Conservation (phyloP, 2,329 filamentous ascomycete species). For the Trichoderma sp. region DNA sequence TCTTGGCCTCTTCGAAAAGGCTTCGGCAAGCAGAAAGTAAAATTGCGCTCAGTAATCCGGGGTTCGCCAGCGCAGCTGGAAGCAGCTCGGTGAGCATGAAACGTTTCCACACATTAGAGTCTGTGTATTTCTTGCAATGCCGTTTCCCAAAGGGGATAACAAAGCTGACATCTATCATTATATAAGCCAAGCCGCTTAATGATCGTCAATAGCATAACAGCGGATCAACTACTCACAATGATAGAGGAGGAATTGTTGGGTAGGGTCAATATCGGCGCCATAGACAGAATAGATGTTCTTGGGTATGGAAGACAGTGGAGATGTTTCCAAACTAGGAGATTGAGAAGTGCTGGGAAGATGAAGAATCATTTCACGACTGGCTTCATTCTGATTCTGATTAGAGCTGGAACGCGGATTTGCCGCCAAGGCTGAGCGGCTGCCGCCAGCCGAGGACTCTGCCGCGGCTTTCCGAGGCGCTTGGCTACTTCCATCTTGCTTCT, state of each 20-base stretch:
- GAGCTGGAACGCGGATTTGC: background rate
- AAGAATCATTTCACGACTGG: background rate
- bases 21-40: conserved; percentile 9
- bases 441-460: background rate
- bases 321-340: background rate
- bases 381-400: background rate
- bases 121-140: conserved; percentile 1
- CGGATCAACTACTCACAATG: background rate
- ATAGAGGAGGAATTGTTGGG: conserved; percentile 1
- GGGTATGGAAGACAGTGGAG: background rate
- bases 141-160: conserved; percentile 9
- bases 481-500: background rate
- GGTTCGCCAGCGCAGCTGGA: background rate
- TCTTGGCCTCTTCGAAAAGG: background rate
- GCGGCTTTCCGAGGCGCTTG: background rate
- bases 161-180: background rate
- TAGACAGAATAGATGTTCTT: background rate
- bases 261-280: background rate
- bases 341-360: background rate
- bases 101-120: conserved; percentile 2
- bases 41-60: conserved; percentile 4
- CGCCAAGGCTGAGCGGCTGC: background rate
- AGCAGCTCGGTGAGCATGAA: conserved; percentile 14
- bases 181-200: background rate
- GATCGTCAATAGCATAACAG: background rate